Evolutionary conservation across 306 rosid species (phyloP).

Genomic region (Styphnolobium japonicum): DNA sequence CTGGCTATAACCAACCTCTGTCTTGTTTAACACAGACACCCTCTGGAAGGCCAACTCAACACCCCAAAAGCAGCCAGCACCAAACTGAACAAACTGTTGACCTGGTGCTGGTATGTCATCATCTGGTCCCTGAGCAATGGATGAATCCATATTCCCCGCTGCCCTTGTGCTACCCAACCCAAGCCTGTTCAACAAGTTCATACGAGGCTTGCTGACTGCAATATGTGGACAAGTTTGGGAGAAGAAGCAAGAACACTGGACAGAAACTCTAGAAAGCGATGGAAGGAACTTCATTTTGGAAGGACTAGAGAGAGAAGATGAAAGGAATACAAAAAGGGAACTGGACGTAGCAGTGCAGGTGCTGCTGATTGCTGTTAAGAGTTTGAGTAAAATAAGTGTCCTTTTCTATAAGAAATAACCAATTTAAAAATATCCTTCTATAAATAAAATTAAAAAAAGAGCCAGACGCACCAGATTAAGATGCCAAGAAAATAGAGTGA

Average conservation of each 20-base stretch:
- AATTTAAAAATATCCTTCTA: neutral
- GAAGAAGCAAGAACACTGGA: slow-evolving; percentile 30
- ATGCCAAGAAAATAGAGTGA: neutral
- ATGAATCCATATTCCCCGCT: slow-evolving; percentile 47
- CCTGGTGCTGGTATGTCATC: slow-evolving; percentile 73
- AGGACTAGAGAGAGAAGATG: slow-evolving; percentile 21
- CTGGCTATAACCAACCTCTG: slow-evolving; percentile 88
- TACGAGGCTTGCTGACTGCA: slow-evolving; percentile 42
- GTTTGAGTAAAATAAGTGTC: slow-evolving; percentile 39
- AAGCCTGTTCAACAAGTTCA: slow-evolving; percentile 69
- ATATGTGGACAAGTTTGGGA: slow-evolving; percentile 35
- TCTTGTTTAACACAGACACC: slow-evolving; percentile 68
- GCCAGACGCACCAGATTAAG: neutral
- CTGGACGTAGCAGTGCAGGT: slow-evolving; percentile 27
- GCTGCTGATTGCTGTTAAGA: slow-evolving; percentile 33
- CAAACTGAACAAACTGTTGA: slow-evolving; percentile 81
- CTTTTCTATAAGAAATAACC: neutral
- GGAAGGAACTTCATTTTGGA: slow-evolving; percentile 16
- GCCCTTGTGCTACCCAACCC: slow-evolving; percentile 62
- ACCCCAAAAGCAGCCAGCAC: slow-evolving; percentile 98
- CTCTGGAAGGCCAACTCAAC: slow-evolving; percentile 89
- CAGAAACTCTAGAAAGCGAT: slow-evolving; percentile 33
- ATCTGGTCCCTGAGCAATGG: slow-evolving; percentile 74
- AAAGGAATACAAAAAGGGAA: neutral
- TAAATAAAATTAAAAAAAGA: neutral